Evolutionary conservation across 441 rosid species (phyloP).

Genomic region (Pelargonium cotyledonis): DNA sequence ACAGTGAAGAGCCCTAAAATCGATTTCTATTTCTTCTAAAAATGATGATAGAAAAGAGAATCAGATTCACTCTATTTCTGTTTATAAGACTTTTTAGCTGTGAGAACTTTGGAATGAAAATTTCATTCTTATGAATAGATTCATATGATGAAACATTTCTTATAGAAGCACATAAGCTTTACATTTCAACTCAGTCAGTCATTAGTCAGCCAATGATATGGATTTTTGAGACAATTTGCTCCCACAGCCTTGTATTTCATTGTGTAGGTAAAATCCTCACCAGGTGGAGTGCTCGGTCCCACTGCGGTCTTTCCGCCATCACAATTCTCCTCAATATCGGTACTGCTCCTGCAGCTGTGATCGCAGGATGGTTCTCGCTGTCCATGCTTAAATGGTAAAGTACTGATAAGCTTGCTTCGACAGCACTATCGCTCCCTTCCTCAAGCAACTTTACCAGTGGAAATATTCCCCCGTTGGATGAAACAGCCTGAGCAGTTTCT

Average conservation of each 20-base stretch:
- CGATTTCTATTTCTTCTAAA: too few relatives aligned
- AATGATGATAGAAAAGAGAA: too few relatives aligned
- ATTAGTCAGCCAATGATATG: not conserved
- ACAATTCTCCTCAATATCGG: constrained; percentile 64
- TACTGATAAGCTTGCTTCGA: constrained; percentile 55
- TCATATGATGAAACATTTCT: too few relatives aligned
- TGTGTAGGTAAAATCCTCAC: constrained; percentile 51
- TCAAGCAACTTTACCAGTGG: constrained; percentile 57
- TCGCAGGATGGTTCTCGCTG: constrained; percentile 60
- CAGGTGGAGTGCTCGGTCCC: constrained; percentile 61
- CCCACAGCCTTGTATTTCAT: not conserved
- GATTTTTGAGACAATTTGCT: not conserved
- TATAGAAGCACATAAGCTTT: too few relatives aligned
- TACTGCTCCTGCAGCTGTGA: constrained; percentile 68
- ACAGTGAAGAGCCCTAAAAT: too few relatives aligned
- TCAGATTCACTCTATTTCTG: too few relatives aligned
- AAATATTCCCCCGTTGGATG: constrained; percentile 53
- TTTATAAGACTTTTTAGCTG: too few relatives aligned
- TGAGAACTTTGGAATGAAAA: too few relatives aligned
- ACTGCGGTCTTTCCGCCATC: constrained; percentile 52
- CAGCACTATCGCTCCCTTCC: constrained; percentile 49
- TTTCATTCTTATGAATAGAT: too few relatives aligned
- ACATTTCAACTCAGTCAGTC: too few relatives aligned
- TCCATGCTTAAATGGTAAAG: constrained; percentile 77
- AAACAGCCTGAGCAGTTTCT: constrained; percentile 45